Percentiles rank a stretch among this genome's conserved stretches.
Evolutionary conservation across 2,329 filamentous ascomycete species (phyloP).

Genomic region (Cladosporium cucumerinum): DNA sequence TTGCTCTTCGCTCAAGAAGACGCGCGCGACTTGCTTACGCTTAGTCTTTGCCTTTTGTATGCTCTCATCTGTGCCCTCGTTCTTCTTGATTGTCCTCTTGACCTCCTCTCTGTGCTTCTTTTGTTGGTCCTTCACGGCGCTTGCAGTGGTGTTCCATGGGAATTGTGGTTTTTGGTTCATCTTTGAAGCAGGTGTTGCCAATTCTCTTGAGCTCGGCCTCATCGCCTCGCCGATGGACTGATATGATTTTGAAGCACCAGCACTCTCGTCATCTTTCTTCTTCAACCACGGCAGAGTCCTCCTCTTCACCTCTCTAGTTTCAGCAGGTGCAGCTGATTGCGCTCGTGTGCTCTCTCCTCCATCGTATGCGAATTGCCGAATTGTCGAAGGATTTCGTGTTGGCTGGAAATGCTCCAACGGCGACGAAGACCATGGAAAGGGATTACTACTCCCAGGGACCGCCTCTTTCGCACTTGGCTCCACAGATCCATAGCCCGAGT

Average conservation of each 20-base stretch:
- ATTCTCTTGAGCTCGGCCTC: slow-evolving; percentile 7
- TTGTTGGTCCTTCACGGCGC: slow-evolving; percentile 72
- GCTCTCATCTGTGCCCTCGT: slow-evolving; percentile 45
- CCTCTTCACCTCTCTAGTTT: slow-evolving; percentile 52
- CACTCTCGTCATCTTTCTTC: slow-evolving; percentile 22
- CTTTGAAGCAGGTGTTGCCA: slow-evolving; percentile 44
- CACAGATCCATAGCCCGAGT: slow-evolving; percentile 28
- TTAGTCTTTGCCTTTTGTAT: slow-evolving; percentile 46
- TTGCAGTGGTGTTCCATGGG: slow-evolving; percentile 71
- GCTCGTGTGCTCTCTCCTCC: slow-evolving; percentile 10
- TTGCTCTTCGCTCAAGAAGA: slow-evolving; percentile 84
- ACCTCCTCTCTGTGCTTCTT: slow-evolving; percentile 65
- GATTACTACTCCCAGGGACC: slow-evolving; percentile 51
- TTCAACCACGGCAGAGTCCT: slow-evolving; percentile 61
- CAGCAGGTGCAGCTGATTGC: slow-evolving; percentile 6
- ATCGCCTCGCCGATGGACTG: neutral
- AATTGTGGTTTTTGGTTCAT: slow-evolving; percentile 40
- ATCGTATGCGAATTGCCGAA: slow-evolving; percentile 9
- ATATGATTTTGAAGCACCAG: neutral
- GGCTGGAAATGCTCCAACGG: slow-evolving; percentile 39
- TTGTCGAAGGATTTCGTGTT: slow-evolving; percentile 8
- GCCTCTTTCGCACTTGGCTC: slow-evolving; percentile 31
- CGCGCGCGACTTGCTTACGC: slow-evolving; percentile 49
- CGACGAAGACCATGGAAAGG: slow-evolving; percentile 65
- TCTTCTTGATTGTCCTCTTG: slow-evolving; percentile 48